phyloP scores from a whole-genome alignment of 2,329 filamentous ascomycete species.

The Aureobasidium musti region DNA sequence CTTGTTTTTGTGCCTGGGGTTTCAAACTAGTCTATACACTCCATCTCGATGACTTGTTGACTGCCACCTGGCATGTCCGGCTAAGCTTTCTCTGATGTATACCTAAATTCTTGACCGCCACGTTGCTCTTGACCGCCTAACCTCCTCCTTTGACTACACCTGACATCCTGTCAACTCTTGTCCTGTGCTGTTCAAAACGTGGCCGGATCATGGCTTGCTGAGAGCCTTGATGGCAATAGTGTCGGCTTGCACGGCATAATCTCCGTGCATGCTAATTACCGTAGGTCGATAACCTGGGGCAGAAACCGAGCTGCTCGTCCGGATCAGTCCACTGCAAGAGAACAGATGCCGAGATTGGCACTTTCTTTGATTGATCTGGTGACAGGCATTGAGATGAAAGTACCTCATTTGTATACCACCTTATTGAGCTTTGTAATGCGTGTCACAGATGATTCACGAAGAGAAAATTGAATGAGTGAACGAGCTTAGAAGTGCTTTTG shows the following conservation, averaged over 20 bases:
- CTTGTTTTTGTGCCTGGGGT: slow-evolving; percentile 17
- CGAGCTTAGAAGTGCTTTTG: slow-evolving; percentile 22
- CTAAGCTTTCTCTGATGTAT: neutral
- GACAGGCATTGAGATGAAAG: neutral
- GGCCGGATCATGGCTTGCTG: neutral
- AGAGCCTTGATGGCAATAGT: neutral
- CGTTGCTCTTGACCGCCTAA: slow-evolving; percentile 3
- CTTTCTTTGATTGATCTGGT: neutral
- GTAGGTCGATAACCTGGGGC: slow-evolving; percentile 3
- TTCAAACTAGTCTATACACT: slow-evolving; percentile 16
- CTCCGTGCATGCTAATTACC: slow-evolving; percentile 19
- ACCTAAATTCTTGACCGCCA: slow-evolving; percentile 13
- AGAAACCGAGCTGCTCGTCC: neutral
- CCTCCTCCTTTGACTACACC: neutral
- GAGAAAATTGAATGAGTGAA: neutral
- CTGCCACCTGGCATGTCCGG: neutral
- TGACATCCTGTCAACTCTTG: neutral
- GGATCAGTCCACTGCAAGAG: neutral
- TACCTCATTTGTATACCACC: neutral
- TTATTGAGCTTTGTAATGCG: neutral
- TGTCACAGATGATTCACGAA: neutral
- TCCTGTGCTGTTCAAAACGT: neutral
- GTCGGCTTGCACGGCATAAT: neutral
- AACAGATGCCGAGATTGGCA: neutral
- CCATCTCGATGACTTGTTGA: slow-evolving; percentile 1